Evolutionary conservation across 1,284 basidiomycete species (phyloP).

Genomic region (Trichosporon sp.): DNA sequence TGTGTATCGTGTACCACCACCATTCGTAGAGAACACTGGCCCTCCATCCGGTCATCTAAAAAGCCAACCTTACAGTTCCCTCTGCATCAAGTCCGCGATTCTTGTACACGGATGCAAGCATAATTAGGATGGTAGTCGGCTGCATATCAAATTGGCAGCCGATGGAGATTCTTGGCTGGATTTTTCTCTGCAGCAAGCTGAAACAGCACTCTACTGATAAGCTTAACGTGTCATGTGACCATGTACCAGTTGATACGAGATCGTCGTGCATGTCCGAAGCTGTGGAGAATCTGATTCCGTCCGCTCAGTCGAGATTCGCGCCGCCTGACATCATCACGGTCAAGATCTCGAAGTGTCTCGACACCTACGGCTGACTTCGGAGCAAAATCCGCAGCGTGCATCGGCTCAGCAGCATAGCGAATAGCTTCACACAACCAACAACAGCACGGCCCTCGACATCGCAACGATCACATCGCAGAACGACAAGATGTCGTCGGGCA

Average conservation of each 20-base stretch:
- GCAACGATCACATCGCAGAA: too few relatives aligned
- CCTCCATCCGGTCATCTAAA: neutral
- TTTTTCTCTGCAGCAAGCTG: neutral
- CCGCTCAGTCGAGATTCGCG: neutral
- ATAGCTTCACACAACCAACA: too few relatives aligned
- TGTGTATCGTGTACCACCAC: conserved; percentile 3
- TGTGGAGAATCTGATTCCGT: neutral
- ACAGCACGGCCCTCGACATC: too few relatives aligned
- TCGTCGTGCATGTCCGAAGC: too few relatives aligned
- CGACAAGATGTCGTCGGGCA: neutral
- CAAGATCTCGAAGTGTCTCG: neutral
- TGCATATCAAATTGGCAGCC: too few relatives aligned
- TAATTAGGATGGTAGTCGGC: neutral
- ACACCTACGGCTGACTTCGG: neutral
- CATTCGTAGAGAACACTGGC: neutral
- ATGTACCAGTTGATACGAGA: neutral
- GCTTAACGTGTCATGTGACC: neutral
- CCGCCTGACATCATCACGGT: neutral
- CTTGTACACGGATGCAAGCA: neutral
- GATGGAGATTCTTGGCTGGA: too few relatives aligned
- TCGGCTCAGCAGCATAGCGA: too few relatives aligned
- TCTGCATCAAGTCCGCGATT: neutral
- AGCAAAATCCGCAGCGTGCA: too few relatives aligned
- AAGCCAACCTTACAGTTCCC: neutral
- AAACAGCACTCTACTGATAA: neutral